Base-by-base conservation (phyloP, 441 rosid species). In the Pelargonium australe region DNA sequence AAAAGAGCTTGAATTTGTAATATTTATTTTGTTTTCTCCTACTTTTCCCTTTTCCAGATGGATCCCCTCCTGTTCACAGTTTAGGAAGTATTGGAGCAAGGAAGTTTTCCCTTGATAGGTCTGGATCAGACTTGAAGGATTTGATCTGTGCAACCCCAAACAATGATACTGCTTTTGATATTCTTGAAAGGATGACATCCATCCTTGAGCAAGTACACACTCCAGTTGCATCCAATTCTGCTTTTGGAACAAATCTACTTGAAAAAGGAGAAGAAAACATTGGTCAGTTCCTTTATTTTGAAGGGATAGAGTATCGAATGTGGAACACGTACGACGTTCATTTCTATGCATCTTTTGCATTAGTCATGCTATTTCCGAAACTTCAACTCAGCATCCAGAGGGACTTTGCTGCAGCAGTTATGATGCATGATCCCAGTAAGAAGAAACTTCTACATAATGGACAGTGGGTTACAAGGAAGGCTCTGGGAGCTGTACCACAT, bases 401-500 rank as follows among this genome's bases (percentile, higher is more conserved):
- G 73, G 98, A 93, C 80, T 88, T 91, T 79, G 91, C 98, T 10
- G 91, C 92, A 20, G 95, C 96, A 0, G 97, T 93, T 58, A 83
- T 88, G 96, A 78, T 89, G 84, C 95, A 93, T 45, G 98, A 93
- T 76, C 92, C 96, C 8, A 79, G 78, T 67, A 84, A 78, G 76
- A 77, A 85, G 83, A 74, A 80, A 70, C 82, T 87, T 65, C 72
- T 93, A 63, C 68, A 72, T 40, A 83, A 88, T 57, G 97, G 98
- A 57, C 82, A 76, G 20, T 78, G 82, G 89, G 89, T 73, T 5
- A 69, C 80, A 1, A 81, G 96, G 75, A 93, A 89, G 65, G 91
- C 88, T 72, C 92, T 89, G 68, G 98, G 96, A 66, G 96, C 93
- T 41, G 93, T 93, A 75, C 98, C 97, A 41, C 98, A 91, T 71